phyloP scores from a whole-genome alignment of 108 stramenopile genomes.

The Craspedostauros australis region DNA sequence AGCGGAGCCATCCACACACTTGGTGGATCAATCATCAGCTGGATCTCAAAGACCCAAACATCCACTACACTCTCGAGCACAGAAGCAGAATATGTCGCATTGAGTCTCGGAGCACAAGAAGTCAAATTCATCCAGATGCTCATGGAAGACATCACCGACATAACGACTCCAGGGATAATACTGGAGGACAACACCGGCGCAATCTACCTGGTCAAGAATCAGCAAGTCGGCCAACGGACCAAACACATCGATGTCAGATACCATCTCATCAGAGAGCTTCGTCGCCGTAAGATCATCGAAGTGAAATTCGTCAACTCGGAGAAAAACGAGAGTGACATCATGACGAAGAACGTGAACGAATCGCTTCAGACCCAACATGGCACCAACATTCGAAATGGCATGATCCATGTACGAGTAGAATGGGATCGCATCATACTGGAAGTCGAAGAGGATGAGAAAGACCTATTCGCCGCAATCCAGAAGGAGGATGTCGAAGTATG shows the following conservation, averaged over 20 bases:
- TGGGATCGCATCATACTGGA: no score
- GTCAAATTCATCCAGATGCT: constrained; percentile 17
- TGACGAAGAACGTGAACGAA: not conserved
- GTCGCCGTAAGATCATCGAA: no score
- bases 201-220: constrained; percentile 16
- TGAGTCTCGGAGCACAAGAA: constrained; percentile 2
- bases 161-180: constrained; percentile 1
- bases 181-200: constrained; percentile 22
- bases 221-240: constrained; percentile 17
- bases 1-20: constrained; percentile 13
- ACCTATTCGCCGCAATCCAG: no score
- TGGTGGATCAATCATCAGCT: constrained; percentile 5
- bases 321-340: not conserved
- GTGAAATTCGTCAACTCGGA: no score
- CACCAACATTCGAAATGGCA: not conserved
- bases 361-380: not conserved
- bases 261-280: no score
- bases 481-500: no score
- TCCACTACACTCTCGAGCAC: not conserved
- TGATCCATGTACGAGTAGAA: no score
- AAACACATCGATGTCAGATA: constrained; percentile 19
- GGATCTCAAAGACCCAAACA: constrained; percentile 3
- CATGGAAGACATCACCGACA: constrained; percentile 4
- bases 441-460: no score
- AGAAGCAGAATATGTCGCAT: constrained; percentile 19